These are phyloP conservation scores for Trichosphaerium sp. DNA, from an alignment of 78 protist species.

Conservation along the genomic window DNA sequence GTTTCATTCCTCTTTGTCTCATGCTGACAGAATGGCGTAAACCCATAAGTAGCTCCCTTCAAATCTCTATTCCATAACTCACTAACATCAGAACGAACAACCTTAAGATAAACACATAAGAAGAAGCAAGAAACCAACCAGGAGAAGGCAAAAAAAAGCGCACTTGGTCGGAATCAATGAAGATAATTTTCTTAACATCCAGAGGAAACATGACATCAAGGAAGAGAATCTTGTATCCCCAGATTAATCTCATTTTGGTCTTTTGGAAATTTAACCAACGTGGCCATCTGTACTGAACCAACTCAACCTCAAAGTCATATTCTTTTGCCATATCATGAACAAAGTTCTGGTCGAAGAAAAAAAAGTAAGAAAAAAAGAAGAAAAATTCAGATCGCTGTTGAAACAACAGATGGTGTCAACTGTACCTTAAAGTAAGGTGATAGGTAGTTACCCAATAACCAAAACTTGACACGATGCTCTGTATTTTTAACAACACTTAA, in stretches of 20 bases:
- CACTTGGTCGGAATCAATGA: constrained; percentile 94
- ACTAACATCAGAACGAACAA: constrained; percentile 78
- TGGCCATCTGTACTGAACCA: constrained; percentile 97
- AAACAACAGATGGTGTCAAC: not conserved
- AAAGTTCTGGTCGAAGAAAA: too few species aligned
- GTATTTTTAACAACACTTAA: constrained; percentile 64
- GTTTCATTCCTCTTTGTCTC: constrained; percentile 52
- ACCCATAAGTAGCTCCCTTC: constrained; percentile 65
- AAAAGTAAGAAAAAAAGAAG: constrained; percentile 37
- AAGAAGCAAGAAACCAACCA: not conserved
- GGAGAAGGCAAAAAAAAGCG: not conserved
- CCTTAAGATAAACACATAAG: not conserved
- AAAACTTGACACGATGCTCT: constrained; percentile 80
- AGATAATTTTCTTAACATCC: constrained; percentile 65
- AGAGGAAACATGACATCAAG: constrained; percentile 98
- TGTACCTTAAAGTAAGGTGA: constrained; percentile 71
- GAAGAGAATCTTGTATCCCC: constrained; percentile 95
- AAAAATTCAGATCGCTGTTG: not conserved
- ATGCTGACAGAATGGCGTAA: constrained; percentile 86
- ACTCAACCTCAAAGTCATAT: constrained; percentile 67
- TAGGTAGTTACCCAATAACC: constrained; percentile 80
- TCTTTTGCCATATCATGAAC: constrained; percentile 49
- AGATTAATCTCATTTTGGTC: constrained; percentile 90
- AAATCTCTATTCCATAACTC: constrained; percentile 86
- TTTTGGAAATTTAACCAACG: constrained; percentile 82